Conservation (phyloP, 805 yeast species). For the Candida saitoana region DNA sequence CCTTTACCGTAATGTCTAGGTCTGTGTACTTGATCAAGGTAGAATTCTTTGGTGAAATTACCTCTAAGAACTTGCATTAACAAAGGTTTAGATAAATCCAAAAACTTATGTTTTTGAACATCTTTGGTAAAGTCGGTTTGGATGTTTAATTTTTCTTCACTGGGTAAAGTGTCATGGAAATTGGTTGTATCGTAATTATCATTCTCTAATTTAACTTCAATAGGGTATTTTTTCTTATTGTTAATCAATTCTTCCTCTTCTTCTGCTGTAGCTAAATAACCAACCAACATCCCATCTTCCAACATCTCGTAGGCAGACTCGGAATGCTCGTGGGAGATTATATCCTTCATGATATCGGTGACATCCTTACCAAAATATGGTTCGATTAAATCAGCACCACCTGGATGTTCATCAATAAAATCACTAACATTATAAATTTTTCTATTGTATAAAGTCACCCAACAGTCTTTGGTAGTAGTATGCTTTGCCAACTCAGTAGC, state of each 20-base stretch:
- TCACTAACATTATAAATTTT: conserved; percentile 80
- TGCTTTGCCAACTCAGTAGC: conserved; percentile 50
- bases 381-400: conserved; percentile 54
- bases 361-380: conserved; percentile 59
- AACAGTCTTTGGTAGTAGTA: conserved; percentile 52
- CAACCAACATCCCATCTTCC: conserved; percentile 75
- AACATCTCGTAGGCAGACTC: conserved; percentile 83
- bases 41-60: conserved; percentile 79
- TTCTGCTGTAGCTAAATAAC: conserved; percentile 74
- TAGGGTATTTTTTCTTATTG: conserved; percentile 54
- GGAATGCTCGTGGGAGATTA: conserved; percentile 69
- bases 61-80: conserved; percentile 74
- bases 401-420: conserved; percentile 71
- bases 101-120: conserved; percentile 70
- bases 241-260: conserved; percentile 71
- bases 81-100: conserved; percentile 81
- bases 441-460: conserved; percentile 78
- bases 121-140: conserved; percentile 77
- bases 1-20: conserved; percentile 98
- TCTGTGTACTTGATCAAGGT: conserved; percentile 93
- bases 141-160: conserved; percentile 66
- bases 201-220: conserved; percentile 46
- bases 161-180: conserved; percentile 61
- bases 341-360: conserved; percentile 75
- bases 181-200: conserved; percentile 30